These are phyloP conservation scores for Ogataea parapolymorpha DNA, from an alignment of 805 yeast species.

Conservation along the genomic window DNA sequence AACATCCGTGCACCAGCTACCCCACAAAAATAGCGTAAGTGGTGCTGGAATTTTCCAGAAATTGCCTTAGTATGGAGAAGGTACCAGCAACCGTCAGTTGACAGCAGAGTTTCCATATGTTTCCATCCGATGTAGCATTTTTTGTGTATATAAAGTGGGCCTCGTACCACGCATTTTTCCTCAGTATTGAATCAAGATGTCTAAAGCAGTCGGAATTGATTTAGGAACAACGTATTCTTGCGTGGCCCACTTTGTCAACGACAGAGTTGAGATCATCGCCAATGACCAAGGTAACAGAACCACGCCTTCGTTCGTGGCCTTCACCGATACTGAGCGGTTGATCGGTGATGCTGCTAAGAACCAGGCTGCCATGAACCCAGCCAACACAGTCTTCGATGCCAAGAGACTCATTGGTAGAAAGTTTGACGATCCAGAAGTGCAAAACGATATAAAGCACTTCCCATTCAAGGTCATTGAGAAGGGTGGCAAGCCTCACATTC, in stretches of 20 bases:
- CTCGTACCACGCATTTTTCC: background rate
- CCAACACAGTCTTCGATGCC: constrained; percentile 84
- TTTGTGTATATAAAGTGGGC: constrained; percentile 4
- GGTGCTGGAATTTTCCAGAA: constrained; percentile 8
- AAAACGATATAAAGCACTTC: constrained; percentile 73
- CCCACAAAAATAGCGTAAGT: constrained; percentile 1
- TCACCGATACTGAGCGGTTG: constrained; percentile 87
- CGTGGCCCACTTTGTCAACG: constrained; percentile 91
- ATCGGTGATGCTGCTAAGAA: constrained; percentile 97
- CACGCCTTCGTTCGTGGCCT: constrained; percentile 94
- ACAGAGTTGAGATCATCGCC: constrained; percentile 92
- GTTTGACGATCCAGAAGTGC: constrained; percentile 79
- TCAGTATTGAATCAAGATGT: constrained; percentile 30
- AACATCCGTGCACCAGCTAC: constrained; percentile 7
- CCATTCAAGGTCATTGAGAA: constrained; percentile 78
- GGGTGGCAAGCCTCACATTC: constrained; percentile 77
- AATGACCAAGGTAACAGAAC: constrained; percentile 99
- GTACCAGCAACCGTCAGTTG: constrained; percentile 5
- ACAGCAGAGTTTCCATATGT: constrained; percentile 5
- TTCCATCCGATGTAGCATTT: constrained; percentile 1
- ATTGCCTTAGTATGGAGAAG: constrained; percentile 4
- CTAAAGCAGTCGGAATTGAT: constrained; percentile 68
- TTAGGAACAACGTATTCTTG: constrained; percentile 91
- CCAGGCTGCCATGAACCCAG: constrained; percentile 92
- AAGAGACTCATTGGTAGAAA: constrained; percentile 94